A percentile compares a stretch with the other conserved stretches of the same genome.
phyloP scores from a whole-genome alignment of 495 filamentous ascomycete species.

The Aspergillus panamensis region DNA sequence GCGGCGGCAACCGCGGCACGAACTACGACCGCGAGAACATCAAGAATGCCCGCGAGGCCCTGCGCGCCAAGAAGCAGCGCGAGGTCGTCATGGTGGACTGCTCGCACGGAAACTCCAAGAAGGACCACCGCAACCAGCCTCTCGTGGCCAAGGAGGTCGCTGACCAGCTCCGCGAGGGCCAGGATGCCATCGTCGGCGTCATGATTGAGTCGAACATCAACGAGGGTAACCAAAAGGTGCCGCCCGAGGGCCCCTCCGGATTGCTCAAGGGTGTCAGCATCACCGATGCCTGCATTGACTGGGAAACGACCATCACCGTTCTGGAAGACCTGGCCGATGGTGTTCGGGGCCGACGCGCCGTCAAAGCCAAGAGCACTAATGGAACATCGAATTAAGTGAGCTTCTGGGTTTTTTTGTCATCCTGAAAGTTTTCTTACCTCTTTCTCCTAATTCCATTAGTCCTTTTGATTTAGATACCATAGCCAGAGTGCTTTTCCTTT shows the following conservation, averaged over 20 bases:
- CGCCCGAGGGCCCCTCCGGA: slow-evolving; percentile 69
- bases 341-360: slow-evolving; percentile 67
- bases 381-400: slow-evolving; percentile 30
- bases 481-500: slow-evolving; percentile 18
- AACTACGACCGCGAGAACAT: slow-evolving; percentile 90
- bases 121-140: slow-evolving; percentile 81
- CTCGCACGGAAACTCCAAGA: slow-evolving; percentile 74
- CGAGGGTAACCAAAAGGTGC: slow-evolving; percentile 93
- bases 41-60: slow-evolving; percentile 68
- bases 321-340: slow-evolving; percentile 84
- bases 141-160: slow-evolving; percentile 79
- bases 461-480: slow-evolving; percentile 27
- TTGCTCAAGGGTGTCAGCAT: slow-evolving; percentile 93
- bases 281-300: slow-evolving; percentile 96
- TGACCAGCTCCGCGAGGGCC: slow-evolving; percentile 81
- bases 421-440: slow-evolving; percentile 1
- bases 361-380: slow-evolving; percentile 32
- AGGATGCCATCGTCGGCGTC: slow-evolving; percentile 86
- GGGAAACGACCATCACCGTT: slow-evolving; percentile 81
- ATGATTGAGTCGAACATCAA: slow-evolving; percentile 99
- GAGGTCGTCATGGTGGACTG: slow-evolving; percentile 97
- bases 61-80: slow-evolving; percentile 81
- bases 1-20: slow-evolving; percentile 88
- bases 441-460: slow-evolving; percentile 15
- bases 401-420: background rate